These are phyloP conservation scores for Phalaenopsis equestris DNA, from an alignment of 106 monocot genomes.

Conservation along the genomic window DNA sequence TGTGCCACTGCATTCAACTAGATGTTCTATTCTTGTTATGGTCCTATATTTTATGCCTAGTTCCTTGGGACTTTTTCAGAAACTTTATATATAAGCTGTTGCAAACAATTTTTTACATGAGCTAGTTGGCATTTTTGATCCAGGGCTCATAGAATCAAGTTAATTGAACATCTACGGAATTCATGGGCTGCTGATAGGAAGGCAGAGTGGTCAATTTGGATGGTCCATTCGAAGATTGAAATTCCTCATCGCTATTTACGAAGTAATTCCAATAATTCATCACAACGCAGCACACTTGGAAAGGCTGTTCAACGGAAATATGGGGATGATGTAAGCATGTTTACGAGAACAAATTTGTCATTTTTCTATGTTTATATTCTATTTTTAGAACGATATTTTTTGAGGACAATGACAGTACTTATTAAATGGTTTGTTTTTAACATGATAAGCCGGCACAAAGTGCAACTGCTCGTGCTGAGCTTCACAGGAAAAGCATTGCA, in stretches of 20 bases:
- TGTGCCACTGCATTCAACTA: neutral
- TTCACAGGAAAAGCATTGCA: slow-evolving; percentile 86
- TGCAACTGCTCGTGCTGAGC: slow-evolving; percentile 66
- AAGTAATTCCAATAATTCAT: slow-evolving; percentile 63
- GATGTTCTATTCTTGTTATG: neutral
- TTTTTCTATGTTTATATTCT: neutral
- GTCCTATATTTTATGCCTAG: neutral
- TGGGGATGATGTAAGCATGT: slow-evolving; percentile 58
- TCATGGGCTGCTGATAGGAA: slow-evolving; percentile 75
- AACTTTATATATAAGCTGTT: neutral
- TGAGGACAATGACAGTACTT: neutral
- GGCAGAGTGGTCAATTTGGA: slow-evolving; percentile 99
- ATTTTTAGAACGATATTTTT: neutral
- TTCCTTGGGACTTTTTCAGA: neutral
- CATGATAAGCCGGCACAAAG: slow-evolving; percentile 58
- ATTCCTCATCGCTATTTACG: slow-evolving; percentile 84
- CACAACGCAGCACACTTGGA: slow-evolving; percentile 50
- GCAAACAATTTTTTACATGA: neutral
- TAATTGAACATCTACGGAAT: slow-evolving; percentile 63
- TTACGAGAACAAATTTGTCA: neutral
- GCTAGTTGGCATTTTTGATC: neutral
- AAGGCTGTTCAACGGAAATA: slow-evolving; percentile 49
- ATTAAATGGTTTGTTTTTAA: slow-evolving; percentile 13
- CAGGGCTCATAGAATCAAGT: slow-evolving; percentile 59
- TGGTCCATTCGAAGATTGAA: slow-evolving; percentile 83